These are phyloP conservation scores for Leccinum fuscescens DNA, from an alignment of 1,284 basidiomycete species.

Conservation along the genomic window DNA sequence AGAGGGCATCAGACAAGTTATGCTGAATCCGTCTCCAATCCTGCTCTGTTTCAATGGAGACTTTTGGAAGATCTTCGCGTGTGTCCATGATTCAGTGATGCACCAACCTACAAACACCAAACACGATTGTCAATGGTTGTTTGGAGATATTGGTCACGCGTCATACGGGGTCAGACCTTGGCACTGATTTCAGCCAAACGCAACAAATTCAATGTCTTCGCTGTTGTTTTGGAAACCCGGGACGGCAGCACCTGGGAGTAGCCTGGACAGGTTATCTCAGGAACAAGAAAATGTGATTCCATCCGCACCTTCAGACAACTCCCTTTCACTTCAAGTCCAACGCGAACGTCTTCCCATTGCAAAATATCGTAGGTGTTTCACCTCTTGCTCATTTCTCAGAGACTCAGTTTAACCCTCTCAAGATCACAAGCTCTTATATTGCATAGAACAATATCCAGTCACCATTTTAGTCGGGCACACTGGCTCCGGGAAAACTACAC, in stretches of 20 bases:
- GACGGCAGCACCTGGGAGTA: conserved; percentile 81
- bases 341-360: conserved; percentile 83
- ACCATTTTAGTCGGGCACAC: conserved; percentile 93
- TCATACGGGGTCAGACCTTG: not conserved
- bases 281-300: conserved; percentile 68
- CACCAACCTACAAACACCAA: not conserved
- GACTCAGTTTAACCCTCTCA: conserved; percentile 29
- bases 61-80: conserved; percentile 60
- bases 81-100: conserved; percentile 25
- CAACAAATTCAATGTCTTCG: conserved; percentile 34
- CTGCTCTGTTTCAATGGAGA: conserved; percentile 59
- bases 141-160: conserved; percentile 7
- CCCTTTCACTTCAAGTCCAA: conserved; percentile 68
- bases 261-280: conserved; percentile 81
- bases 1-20: conserved; percentile 47
- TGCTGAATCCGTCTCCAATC: conserved; percentile 60
- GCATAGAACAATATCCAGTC: conserved; percentile 80
- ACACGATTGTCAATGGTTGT: conserved; percentile 8
- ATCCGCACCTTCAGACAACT: conserved; percentile 57
- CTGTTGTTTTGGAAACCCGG: conserved; percentile 83
- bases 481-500: conserved; percentile 96
- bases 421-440: conserved; percentile 77
- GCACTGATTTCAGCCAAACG: not conserved
- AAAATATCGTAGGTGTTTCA: conserved; percentile 69
- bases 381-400: not conserved